Evolutionary conservation across 495 filamentous ascomycete species (phyloP), one percentile per base, ranked within the genome.

Genomic region (Neurospora tetrasperma): DNA sequence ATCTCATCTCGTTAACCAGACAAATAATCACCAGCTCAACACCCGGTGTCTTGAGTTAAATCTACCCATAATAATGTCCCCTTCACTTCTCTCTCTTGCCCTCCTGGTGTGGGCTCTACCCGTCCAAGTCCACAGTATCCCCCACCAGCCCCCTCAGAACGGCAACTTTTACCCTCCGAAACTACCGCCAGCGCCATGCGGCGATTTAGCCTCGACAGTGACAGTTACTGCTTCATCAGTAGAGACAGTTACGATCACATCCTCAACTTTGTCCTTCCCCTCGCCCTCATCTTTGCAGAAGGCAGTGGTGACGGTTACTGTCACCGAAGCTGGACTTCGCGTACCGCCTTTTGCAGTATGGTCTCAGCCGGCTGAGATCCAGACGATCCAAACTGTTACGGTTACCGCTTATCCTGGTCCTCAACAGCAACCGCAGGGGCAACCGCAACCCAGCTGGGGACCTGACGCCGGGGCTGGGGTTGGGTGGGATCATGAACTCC

Each of bases 151-250:
- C 20, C n/a, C 9, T 71, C 71, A 66, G 5, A 66, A 71, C n/a
- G 16, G 18, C 4, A 38, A 62, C 35, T 38, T 38, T 38, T 4
- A 66, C 14, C 54, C 54, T 9, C 54, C 54, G 14, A 31, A 14
- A 38, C 27, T 14, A 66, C 27, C 3, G 1, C 54, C 23, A 62
- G 27, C 10, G 23, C 23, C 27, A 66, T 66, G 54, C 7, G 54
- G 54, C 0, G 27, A 59, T 38, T 3, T 70, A 70, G 70, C 70
- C 11, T 42, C 72, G 2, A 77, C 75, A 68, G 59, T 73, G 12
- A 75, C 75, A 12, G 23, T 70, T 40, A 42, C 71, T 1, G 42
- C 43, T 12, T 35, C 42, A 8, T 31, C 73, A 3, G 27, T 14
- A 9, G 41, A 69, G 35, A 72, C 73, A 4, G 27, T 73, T 1